phyloP scores from a whole-genome alignment of 139 green algal species.

The Desmodesmus armatus region DNA sequence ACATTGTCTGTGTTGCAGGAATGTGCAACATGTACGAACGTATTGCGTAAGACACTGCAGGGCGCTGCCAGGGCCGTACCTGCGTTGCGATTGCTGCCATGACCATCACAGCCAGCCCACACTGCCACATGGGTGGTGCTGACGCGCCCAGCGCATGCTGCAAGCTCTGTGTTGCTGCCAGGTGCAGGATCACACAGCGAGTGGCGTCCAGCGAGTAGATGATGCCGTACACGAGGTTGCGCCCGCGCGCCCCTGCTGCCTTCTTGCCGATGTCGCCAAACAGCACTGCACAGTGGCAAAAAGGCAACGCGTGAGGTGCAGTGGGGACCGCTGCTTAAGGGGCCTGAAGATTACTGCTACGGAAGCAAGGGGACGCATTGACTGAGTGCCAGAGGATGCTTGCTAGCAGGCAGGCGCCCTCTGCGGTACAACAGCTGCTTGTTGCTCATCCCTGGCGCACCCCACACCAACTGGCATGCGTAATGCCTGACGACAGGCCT shows the following conservation, averaged over 20 bases:
- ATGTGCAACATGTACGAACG: neutral
- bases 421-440: neutral
- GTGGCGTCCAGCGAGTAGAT: slow-evolving; percentile 69
- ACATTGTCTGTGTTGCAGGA: too few relatives aligned
- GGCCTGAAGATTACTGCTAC: too few relatives aligned
- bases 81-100: slow-evolving; percentile 24
- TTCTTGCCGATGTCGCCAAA: slow-evolving; percentile 64
- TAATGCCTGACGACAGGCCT: neutral
- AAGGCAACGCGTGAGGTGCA: neutral
- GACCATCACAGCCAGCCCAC: slow-evolving; percentile 52
- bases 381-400: neutral
- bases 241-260: slow-evolving; percentile 47
- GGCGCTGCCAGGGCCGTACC: slow-evolving; percentile 13
- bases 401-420: neutral
- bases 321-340: too few relatives aligned
- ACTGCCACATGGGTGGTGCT: slow-evolving; percentile 54
- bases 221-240: slow-evolving; percentile 53
- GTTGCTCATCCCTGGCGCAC: too few relatives aligned
- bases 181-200: slow-evolving; percentile 70
- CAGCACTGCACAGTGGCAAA: slow-evolving; percentile 42
- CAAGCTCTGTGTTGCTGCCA: slow-evolving; percentile 63
- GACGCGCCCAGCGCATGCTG: slow-evolving; percentile 38
- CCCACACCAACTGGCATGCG: neutral
- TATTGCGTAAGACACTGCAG: neutral
- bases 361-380: too few relatives aligned